Conservation (phyloP, 1,139 yeast species). For the Sugiyamaella castrensis region DNA sequence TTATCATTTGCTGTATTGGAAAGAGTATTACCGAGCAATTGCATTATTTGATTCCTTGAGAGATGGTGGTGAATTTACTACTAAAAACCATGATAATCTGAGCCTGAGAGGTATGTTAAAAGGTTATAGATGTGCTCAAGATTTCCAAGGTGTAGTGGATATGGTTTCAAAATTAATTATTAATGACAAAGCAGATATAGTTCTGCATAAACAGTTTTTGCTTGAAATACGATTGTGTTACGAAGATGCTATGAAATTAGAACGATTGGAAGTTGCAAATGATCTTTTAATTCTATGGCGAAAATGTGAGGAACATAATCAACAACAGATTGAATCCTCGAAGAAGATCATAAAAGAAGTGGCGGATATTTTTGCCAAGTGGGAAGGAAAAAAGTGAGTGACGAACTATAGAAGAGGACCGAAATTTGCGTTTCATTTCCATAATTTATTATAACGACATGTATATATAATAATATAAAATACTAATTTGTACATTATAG, state of each 20-base stretch:
- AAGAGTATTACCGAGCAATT: slow-evolving; percentile 19
- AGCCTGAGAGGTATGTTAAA: slow-evolving; percentile 22
- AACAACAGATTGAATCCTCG: slow-evolving; percentile 11
- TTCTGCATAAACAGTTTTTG: slow-evolving; percentile 20
- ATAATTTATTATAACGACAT: slow-evolving; percentile 1
- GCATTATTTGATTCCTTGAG: slow-evolving; percentile 24
- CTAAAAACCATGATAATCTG: slow-evolving; percentile 22
- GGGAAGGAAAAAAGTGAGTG: slow-evolving; percentile 4
- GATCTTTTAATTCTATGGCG: slow-evolving; percentile 12
- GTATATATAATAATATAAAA: slow-evolving; percentile 4
- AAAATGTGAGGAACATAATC: slow-evolving; percentile 18
- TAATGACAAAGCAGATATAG: slow-evolving; percentile 19
- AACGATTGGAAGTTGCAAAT: slow-evolving; percentile 8
- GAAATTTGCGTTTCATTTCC: not conserved
- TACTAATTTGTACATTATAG: not conserved
- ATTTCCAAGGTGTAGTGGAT: slow-evolving; percentile 13
- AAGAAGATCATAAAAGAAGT: slow-evolving; percentile 15
- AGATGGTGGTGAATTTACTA: slow-evolving; percentile 18
- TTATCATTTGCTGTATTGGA: slow-evolving; percentile 20
- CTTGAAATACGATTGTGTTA: slow-evolving; percentile 17
- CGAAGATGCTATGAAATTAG: slow-evolving; percentile 7
- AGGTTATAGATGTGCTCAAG: slow-evolving; percentile 16
- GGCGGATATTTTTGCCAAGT: slow-evolving; percentile 11
- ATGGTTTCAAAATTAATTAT: slow-evolving; percentile 17
- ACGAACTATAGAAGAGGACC: not conserved